Base-by-base conservation (phyloP, 306 rosid species). In the Carpinus viminea region DNA sequence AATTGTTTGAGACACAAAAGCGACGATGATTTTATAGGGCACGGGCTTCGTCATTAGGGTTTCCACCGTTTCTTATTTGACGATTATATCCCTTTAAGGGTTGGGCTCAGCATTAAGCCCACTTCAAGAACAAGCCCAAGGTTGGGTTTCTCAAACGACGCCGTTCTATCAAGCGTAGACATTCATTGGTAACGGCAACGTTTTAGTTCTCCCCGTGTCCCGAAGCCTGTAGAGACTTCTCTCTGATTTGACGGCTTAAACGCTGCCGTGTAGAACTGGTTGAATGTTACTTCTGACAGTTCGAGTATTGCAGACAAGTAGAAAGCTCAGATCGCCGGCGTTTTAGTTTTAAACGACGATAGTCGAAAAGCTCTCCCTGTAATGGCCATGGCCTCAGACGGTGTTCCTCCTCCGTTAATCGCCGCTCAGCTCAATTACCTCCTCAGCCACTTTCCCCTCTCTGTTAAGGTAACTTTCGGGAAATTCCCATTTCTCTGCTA, bases 391-490 rank as follows among this genome's bases (percentile, higher is more conserved):
- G 79, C 92, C 15, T 50, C 88, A 36, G 96, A 89, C 56, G 79
- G 55, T 70, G 74, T 88, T 7, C 94, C 94, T 76, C 91, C 98
- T 76, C 91, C 98, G 4, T 87, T 91, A 83, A 87, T 96, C 76
- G 90, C 90, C 21, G 84, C 96, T 76, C 99, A 96, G 83, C 90
- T 96, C 52, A 84, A 71, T 24, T 86, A 96, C 86, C 92, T 96
- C 64, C 83, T 87, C 62, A 73, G 64, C 51, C 87, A 96, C 72
- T 93, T 84, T 65, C 92, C 92, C 68, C 89, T 80, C 72, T 50
- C 85, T 24, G 84, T 90, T 59, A 96, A 90, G 97, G 99, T 89
- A 79, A 65, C 13, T 46, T 69, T 56, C 9, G 7, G 26, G 15
- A 12, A 31, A 66, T 11, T 51, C 78, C 74, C 4, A 45, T 38